phyloP scores from a whole-genome alignment of 306 rosid species.

The Quillaja saponaria region DNA sequence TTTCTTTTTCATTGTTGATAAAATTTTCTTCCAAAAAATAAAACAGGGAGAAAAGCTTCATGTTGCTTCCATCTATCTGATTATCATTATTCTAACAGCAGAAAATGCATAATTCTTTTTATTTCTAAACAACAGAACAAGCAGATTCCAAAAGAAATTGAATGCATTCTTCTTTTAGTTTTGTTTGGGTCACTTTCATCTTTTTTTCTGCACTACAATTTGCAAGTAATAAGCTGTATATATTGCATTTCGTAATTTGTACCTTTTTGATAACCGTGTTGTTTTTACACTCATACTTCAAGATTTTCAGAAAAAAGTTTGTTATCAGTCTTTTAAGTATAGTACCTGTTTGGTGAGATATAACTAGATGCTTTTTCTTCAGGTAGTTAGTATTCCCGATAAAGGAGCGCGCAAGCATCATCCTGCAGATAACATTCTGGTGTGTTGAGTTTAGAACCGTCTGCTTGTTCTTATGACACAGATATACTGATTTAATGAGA shows the following conservation, averaged over 20 bases:
- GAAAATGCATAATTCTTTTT: too few relatives aligned
- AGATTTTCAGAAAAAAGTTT: neutral
- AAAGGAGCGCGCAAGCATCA: conserved; percentile 64
- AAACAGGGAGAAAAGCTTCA: neutral
- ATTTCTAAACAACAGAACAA: neutral
- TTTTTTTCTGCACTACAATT: too few relatives aligned
- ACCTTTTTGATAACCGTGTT: neutral
- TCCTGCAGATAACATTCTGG: conserved; percentile 56
- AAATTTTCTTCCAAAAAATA: neutral
- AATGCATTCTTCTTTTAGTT: too few relatives aligned
- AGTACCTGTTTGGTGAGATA: neutral
- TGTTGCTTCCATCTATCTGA: conserved; percentile 8
- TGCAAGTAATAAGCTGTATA: neutral
- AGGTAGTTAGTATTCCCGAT: conserved; percentile 70
- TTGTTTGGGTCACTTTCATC: too few relatives aligned
- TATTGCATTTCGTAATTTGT: too few relatives aligned
- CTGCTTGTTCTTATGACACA: neutral
- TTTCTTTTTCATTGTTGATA: neutral
- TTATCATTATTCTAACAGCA: too few relatives aligned
- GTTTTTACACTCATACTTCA: conserved; percentile 5
- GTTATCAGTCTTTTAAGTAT: conserved; percentile 6
- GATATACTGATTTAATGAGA: neutral
- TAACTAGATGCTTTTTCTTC: conserved; percentile 23
- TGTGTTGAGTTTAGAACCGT: conserved; percentile 27
- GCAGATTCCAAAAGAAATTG: neutral